Base-by-base conservation (phyloP, 1,139 yeast species). In the Saccharomyces hybrid region DNA sequence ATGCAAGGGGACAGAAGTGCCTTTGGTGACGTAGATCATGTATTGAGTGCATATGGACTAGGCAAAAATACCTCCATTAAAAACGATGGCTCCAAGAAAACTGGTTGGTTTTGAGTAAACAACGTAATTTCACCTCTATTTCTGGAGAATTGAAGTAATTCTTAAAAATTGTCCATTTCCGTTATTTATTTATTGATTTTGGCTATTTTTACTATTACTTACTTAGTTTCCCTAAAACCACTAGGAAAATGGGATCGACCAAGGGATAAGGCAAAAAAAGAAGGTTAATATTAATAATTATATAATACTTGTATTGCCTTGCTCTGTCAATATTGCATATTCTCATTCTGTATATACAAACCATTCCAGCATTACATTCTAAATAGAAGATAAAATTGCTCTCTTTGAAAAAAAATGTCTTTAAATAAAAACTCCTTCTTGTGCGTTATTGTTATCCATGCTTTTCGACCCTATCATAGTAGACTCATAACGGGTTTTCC, bases 1-100 rank as follows among this genome's bases (percentile, higher is more conserved):
- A 82, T 89, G 77, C 96, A 90, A 73, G 99, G 98, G 54, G 84
- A 87, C 56, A 80, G 95, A 62, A 88, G 82, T 50, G 74, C 81
- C 9, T 88, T 91, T 70, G 98, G 98, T 14, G 96, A 93, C 68
- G 84, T 91, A 29, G 82, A 80, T 46, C 79, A 73, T 20, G 82
- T 84, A 29, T 74, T 89, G 58, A 77, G 77, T 57, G 78, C 80
- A 56, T 88, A 84, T 64, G 97, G 96, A 0, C 74, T 91, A 57
- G 96, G 96, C 23, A 42, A 47, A 70, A 66, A 96, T 8, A 1
- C 44, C 25, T 16, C 44, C 44, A 8, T 4, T 5, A 16, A 38
- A 16, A 38, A 16, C 13, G 23, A 38, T 38, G 9, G 44, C 25
- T 13, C 44, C 25, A 38, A 38, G 44, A 38, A 38, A 16, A 9